Evolutionary conservation across 2,329 filamentous ascomycete genomes (phyloP), one percentile per base, ranked within the genome.

Genomic region (Neofusicoccum cordaticola): DNA sequence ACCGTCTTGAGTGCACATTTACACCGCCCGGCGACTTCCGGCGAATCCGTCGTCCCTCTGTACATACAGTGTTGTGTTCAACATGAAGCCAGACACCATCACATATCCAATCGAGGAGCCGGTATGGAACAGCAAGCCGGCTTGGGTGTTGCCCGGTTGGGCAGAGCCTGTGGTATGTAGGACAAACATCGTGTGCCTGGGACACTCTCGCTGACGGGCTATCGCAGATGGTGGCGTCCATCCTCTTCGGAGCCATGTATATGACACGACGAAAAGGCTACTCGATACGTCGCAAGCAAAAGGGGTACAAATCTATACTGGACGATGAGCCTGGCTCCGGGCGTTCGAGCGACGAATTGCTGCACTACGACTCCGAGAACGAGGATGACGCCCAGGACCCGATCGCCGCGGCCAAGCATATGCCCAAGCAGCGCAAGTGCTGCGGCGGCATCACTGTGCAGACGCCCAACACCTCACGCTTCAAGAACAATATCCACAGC

Each of bases 401-500:
- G 37, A 71, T 75, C 3, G 72, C 74, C 35, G 73, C 74, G 2
- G 69, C 73, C 15, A 82, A 78, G 62, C 70, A 77, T 58, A 78
- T 79, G 11, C 77, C 82, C 22, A 86, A 86, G 73, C 78, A 80
- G 66, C 80, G 85, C 17, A 72, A 71, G 27, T 83, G 82, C 68
- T 85, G 80, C 68, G 85, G 81, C 69, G 83, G 86, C n/a, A 73
- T 81, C 48, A 73, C 80, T 17, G 71, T 85, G 65, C 71, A 76
- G 9, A 88, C 82, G 5, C 86, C 86, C 11, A 88, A 87, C 69
- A 84, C 86, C 2, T 84, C 84, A 2, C 82, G 85, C n/a, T 90
- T 88, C 74, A 80, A 82, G 44, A 80, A 83, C 66, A 77, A 88
- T 71, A 73, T 84, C 56, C 87, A 89, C 73, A 88, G 85, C 66